These are phyloP conservation scores for Striga asiatica DNA, from an alignment of 257 asterid species.

Conservation along the genomic window DNA sequence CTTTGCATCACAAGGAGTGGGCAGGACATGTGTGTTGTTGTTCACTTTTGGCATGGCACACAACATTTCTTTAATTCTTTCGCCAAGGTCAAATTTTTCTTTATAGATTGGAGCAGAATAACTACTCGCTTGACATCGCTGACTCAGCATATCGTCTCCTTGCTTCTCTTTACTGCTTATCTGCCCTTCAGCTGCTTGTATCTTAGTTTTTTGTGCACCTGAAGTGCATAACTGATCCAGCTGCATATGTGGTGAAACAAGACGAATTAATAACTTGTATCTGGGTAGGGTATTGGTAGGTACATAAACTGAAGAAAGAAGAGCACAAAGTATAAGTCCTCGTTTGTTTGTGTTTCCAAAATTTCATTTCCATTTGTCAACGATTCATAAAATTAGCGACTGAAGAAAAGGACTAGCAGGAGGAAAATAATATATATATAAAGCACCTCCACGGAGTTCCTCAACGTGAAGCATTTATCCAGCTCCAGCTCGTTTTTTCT, in stretches of 20 bases:
- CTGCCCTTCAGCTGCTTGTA: constrained; percentile 48
- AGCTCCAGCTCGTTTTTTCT: constrained; percentile 44
- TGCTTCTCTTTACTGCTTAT: constrained; percentile 33
- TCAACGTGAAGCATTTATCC: constrained; percentile 33
- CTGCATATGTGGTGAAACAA: constrained; percentile 27
- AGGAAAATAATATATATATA: too few relatives aligned
- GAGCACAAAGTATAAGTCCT: background rate
- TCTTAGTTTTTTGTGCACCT: constrained; percentile 35
- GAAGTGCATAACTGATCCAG: constrained; percentile 48
- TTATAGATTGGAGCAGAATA: constrained; percentile 86
- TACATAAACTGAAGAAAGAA: constrained; percentile 2
- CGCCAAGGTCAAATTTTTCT: constrained; percentile 67
- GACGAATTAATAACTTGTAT: constrained; percentile 10
- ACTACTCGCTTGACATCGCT: constrained; percentile 41
- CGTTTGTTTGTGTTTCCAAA: too few relatives aligned
- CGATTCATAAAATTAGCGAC: background rate
- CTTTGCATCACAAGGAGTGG: constrained; percentile 84
- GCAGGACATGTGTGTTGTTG: constrained; percentile 62
- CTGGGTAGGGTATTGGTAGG: background rate
- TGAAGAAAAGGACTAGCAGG: constrained; percentile 13
- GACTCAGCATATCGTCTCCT: constrained; percentile 39
- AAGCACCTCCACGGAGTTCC: constrained; percentile 66
- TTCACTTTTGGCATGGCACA: constrained; percentile 30
- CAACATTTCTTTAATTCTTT: constrained; percentile 47
- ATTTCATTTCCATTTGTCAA: too few relatives aligned